These are phyloP conservation scores for Candida tetrigidarum DNA, from an alignment of 1,139 yeast genomes.

Conservation along the genomic window DNA sequence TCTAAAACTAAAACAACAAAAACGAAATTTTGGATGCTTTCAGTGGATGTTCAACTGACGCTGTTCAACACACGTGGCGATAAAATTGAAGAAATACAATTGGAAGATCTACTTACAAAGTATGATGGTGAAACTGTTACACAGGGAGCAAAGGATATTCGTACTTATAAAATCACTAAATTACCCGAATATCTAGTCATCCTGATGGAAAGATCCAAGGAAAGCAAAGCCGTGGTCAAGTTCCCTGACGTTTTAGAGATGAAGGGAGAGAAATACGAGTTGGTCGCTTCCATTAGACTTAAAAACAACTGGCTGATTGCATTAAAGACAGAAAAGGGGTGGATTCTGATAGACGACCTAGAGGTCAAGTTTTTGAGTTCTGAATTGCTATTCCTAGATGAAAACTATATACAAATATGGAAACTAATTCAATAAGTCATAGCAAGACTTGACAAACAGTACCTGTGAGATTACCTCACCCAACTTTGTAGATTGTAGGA, in stretches of 20 bases:
- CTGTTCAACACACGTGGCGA: slow-evolving; percentile 48
- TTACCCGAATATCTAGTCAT: slow-evolving; percentile 60
- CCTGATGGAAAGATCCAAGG: slow-evolving; percentile 55
- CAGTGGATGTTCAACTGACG: slow-evolving; percentile 60
- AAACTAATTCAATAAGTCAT: slow-evolving; percentile 25
- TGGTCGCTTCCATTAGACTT: slow-evolving; percentile 11
- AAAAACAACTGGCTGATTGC: slow-evolving; percentile 26
- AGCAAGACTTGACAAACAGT: slow-evolving; percentile 16
- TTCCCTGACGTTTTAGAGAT: slow-evolving; percentile 42
- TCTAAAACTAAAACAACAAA: slow-evolving; percentile 18
- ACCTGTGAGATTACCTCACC: slow-evolving; percentile 17
- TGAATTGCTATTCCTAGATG: slow-evolving; percentile 65
- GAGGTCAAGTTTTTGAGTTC: slow-evolving; percentile 49
- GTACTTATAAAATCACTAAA: slow-evolving; percentile 39
- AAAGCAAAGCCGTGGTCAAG: slow-evolving; percentile 68
- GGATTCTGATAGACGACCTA: slow-evolving; percentile 64
- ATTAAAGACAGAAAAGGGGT: slow-evolving; percentile 43
- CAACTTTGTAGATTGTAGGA: slow-evolving; percentile 23
- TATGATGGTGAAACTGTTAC: slow-evolving; percentile 36
- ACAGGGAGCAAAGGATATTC: slow-evolving; percentile 26
- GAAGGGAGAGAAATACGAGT: slow-evolving; percentile 6
- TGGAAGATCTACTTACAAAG: slow-evolving; percentile 50
- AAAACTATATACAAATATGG: slow-evolving; percentile 74
- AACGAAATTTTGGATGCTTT: slow-evolving; percentile 60
- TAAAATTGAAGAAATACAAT: slow-evolving; percentile 56